A percentile compares a stretch with the other conserved stretches of the same genome.
phyloP scores from a whole-genome alignment of 208 protist species.

The Leptomonas pyrrhocoris region DNA sequence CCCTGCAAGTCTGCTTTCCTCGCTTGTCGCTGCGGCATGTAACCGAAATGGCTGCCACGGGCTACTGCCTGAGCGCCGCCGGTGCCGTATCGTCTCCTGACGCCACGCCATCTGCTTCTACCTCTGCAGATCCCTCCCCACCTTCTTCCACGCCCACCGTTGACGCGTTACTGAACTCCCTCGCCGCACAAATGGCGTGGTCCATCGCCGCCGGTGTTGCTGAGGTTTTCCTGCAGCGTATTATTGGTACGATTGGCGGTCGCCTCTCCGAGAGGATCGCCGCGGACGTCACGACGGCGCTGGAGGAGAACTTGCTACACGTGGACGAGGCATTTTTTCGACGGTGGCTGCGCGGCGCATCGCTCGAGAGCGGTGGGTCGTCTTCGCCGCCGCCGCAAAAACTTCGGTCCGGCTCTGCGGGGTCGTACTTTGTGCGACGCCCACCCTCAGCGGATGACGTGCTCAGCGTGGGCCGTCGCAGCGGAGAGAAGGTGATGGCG shows the following conservation, averaged over 20 bases:
- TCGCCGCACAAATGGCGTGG: conserved; percentile 27
- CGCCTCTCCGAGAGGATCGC: conserved; percentile 23
- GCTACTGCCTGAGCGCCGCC: conserved; percentile 3
- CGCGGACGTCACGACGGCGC: conserved; percentile 29
- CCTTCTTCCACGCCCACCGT: conserved; percentile 2
- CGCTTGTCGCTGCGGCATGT: conserved; percentile 25
- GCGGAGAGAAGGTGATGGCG: conserved; percentile 26
- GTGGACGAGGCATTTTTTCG: conserved; percentile 62
- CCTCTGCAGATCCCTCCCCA: background rate
- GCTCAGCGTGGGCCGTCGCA: conserved; percentile 23
- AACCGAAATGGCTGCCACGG: conserved; percentile 18
- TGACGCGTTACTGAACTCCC: conserved; percentile 20
- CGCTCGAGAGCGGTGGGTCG: background rate
- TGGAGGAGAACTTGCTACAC: conserved; percentile 38
- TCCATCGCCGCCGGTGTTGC: conserved; percentile 14
- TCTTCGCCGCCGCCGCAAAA: background rate
- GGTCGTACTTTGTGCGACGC: background rate
- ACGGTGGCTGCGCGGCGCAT: conserved; percentile 32
- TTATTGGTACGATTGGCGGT: background rate
- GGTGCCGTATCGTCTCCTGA: background rate
- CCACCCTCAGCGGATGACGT: conserved; percentile 18
- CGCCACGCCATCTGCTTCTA: background rate
- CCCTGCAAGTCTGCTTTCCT: conserved; percentile 25
- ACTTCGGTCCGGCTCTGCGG: background rate
- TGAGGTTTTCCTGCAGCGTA: conserved; percentile 25